A percentile compares a stretch with the other conserved stretches of the same genome.
These are phyloP conservation scores for Pseudocercospora musae DNA, from an alignment of 2,329 filamentous ascomycete genomes.

Conservation along the genomic window DNA sequence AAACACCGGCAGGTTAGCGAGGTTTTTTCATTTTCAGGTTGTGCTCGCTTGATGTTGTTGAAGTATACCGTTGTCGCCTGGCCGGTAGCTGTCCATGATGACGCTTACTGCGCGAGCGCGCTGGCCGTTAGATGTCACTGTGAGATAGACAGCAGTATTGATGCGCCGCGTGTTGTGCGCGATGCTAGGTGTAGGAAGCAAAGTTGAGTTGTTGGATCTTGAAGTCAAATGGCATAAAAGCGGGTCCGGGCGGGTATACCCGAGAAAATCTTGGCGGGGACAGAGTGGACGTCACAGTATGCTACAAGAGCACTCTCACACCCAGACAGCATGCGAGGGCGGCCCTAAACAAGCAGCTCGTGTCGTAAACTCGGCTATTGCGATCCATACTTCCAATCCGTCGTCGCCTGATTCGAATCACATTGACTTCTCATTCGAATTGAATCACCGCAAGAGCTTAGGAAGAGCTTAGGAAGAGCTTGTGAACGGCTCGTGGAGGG, in stretches of 20 bases:
- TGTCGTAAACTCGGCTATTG: too few relatives aligned
- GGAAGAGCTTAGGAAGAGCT: not conserved
- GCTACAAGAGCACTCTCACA: not conserved
- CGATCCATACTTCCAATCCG: too few relatives aligned
- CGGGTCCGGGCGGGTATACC: not conserved
- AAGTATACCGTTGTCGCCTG: conserved; percentile 19
- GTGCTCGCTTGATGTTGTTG: conserved; percentile 13
- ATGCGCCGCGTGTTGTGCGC: not conserved
- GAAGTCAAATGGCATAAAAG: not conserved
- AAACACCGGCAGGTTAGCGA: conserved; percentile 15
- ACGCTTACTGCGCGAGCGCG: not conserved
- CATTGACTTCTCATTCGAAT: not conserved
- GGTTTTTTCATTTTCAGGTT: conserved; percentile 12
- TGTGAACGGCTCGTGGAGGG: too few relatives aligned
- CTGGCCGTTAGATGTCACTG: not conserved
- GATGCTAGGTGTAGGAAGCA: not conserved
- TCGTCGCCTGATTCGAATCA: too few relatives aligned
- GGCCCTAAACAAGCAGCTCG: too few relatives aligned
- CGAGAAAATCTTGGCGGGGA: not conserved
- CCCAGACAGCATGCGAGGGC: not conserved
- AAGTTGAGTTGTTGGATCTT: not conserved
- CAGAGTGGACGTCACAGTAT: not conserved
- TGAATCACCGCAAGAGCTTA: not conserved
- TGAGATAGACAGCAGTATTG: not conserved
- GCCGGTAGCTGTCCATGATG: conserved; percentile 18